These are phyloP conservation scores for Malus sylvestris DNA, from an alignment of 306 rosid genomes.

Conservation along the genomic window DNA sequence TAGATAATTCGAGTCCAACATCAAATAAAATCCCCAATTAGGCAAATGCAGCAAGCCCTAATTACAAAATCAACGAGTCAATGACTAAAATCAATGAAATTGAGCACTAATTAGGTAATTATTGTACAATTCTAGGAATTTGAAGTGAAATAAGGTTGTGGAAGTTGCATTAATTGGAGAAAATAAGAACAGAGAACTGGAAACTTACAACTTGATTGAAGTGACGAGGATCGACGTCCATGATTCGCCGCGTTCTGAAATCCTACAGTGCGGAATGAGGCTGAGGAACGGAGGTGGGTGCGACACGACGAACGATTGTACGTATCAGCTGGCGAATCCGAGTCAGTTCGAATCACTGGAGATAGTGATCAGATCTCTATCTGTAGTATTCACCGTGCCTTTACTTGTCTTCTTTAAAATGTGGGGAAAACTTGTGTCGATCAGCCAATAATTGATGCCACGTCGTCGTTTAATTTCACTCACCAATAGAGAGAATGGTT, in stretches of 20 bases:
- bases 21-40: not conserved
- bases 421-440: too few relatives aligned
- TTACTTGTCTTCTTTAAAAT: too few relatives aligned
- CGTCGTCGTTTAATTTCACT: too few relatives aligned
- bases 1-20: not conserved
- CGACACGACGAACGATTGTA: not conserved
- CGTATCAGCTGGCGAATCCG: not conserved
- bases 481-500: too few relatives aligned
- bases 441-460: too few relatives aligned
- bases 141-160: not conserved
- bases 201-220: conserved; percentile 59
- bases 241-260: conserved; percentile 14
- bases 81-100: not conserved
- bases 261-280: not conserved
- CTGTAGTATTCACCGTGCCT: not conserved
- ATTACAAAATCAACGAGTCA: not conserved
- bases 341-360: not conserved
- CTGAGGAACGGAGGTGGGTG: not conserved
- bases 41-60: not conserved
- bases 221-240: conserved; percentile 84
- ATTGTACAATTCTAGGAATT: not conserved
- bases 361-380: not conserved
- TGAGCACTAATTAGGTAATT: not conserved
- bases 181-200: not conserved
- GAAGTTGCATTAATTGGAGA: not conserved